Evolutionary conservation across 345 rosid genomes (phyloP), one percentile per base, ranked within the genome.

Genomic region (Brassica rapa): DNA sequence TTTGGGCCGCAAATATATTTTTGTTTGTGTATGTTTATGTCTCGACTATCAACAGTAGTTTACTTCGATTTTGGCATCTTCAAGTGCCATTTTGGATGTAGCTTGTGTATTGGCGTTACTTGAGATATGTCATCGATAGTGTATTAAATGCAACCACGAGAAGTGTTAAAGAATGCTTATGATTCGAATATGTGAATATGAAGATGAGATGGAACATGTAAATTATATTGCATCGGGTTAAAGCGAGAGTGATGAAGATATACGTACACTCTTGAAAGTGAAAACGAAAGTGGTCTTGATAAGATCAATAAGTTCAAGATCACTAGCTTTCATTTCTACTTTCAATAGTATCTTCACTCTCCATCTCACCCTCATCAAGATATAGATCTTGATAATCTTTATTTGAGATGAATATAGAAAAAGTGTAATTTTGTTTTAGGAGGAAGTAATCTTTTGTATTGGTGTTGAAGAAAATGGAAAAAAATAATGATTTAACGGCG

Each of bases 401-500:
- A 43, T 11, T 43, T 43, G 56, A 49, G 56, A 49, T 49, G 56
- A 49, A 49, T n/a, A 49, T 3, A 49, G 8, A 49, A 43, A 43
- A 43, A 12, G 53, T 43, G 21, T 19, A 19, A 19, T 43, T 43
- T 12, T 12, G 53, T 7, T 55, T 55, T 2, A 55, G 24, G 7
- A 61, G 21, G 7, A 55, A 59, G 24, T 5, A 41, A 73, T 11
- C 73, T 46, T 46, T 49, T 49, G 56, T 14, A 49, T 49, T n/a
- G 19, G 59, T 73, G 49, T 46, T 61, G n/a, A 76, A 76, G 62
- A 43, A 67, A 76, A 46, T 60, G 33, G 14, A 1, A 43, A 46
- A 3, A 5, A n/a, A 6, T 15, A 62, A 53, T 32, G 19, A n/a
- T 14, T 41, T 14, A 49, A 49, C 56, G 56, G 56, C 19, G 56